Base-by-base conservation (phyloP, 2,329 filamentous ascomycete genomes). In the Ophiostoma pallidulum region DNA sequence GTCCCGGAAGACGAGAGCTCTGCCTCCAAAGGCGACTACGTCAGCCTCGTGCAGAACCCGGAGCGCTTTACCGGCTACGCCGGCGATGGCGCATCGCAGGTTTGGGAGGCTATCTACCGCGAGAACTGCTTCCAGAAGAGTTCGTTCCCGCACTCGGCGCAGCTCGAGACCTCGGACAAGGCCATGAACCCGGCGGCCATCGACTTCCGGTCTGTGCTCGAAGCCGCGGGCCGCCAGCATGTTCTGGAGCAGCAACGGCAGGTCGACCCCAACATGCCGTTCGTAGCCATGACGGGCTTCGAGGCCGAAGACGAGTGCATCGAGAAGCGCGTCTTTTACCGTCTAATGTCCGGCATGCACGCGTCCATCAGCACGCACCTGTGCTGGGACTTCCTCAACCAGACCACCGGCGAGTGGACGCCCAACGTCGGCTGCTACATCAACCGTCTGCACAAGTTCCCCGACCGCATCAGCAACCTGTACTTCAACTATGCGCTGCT, bases 401-500 rank as follows among this genome's bases (percentile, higher is more conserved):
- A 96, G 68, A 89, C 85, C 2, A 96, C 91, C 0, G 92, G 92
- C 50, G 70, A 88, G 65, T 98, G 92, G 92, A 80, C 83, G 42
- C 90, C 89, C 20, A 98, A 98, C 59, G 65, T 94, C 46, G 72
- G 81, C 53, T 98, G 92, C 72, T 98, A 95, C 73, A 80, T 86
- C 61, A 71, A 81, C 29, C 81, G 92, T n/a, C 76, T 98, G 14
- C 86, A 95, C 64, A 72, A 75, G 19, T 80, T 86, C 62, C 88
- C 91, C 0, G 92, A 98, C 57, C 85, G 91, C 51, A 86, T 98
- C 60, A 92, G 90, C 56, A 98, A 98, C 65, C 75, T 98, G 42
- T 98, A 98, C 71, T 98, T 98, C 72, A 97, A 98, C 76, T 98
- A 95, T 61, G 92, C 92, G 1, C 76, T 98, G n/a, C 75, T 98